Percentiles rank a stretch among this genome's conserved stretches.
Evolutionary conservation across 2,329 filamentous ascomycete species (phyloP).

Genomic region (Monilinia vaccinii-corymbosi): DNA sequence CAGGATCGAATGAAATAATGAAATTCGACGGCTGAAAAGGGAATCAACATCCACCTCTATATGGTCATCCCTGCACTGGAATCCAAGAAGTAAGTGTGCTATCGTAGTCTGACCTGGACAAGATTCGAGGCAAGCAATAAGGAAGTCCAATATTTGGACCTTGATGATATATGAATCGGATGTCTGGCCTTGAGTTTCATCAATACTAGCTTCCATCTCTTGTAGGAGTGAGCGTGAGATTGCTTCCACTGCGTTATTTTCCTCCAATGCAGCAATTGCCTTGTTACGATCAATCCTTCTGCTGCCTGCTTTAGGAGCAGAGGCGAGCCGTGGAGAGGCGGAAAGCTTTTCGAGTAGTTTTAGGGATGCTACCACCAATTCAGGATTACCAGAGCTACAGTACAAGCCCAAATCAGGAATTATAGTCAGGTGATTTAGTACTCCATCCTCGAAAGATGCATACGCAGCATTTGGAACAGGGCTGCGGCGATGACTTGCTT

Average conservation of each 20-base stretch:
- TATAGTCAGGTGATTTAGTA: conserved; percentile 70
- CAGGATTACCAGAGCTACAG: conserved; percentile 73
- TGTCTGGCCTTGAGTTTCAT: conserved; percentile 60
- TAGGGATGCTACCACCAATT: conserved; percentile 71
- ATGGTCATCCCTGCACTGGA: conserved; percentile 63
- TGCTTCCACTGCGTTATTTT: conserved; percentile 59
- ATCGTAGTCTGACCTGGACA: conserved; percentile 73
- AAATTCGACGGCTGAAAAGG: conserved; percentile 60
- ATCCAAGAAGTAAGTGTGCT: conserved; percentile 84
- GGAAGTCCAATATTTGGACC: conserved; percentile 73
- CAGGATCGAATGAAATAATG: conserved; percentile 77
- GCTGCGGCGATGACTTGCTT: conserved; percentile 48
- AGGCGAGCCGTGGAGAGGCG: conserved; percentile 55
- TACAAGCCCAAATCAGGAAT: conserved; percentile 80
- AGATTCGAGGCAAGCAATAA: conserved; percentile 69
- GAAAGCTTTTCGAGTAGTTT: conserved; percentile 79
- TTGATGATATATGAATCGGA: conserved; percentile 74
- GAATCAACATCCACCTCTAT: conserved; percentile 61
- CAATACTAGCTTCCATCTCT: conserved; percentile 59
- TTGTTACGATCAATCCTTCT: conserved; percentile 57
- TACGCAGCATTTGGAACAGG: conserved; percentile 67
- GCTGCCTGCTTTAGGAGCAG: conserved; percentile 17
- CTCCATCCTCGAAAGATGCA: conserved; percentile 84
- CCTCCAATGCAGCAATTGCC: conserved; percentile 76
- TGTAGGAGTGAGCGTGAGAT: conserved; percentile 65